Percentiles rank a stretch among this genome's conserved stretches.
These are phyloP conservation scores for Alloteropsis semialata DNA, from an alignment of 176 grass and related monocot species.

Conservation along the genomic window DNA sequence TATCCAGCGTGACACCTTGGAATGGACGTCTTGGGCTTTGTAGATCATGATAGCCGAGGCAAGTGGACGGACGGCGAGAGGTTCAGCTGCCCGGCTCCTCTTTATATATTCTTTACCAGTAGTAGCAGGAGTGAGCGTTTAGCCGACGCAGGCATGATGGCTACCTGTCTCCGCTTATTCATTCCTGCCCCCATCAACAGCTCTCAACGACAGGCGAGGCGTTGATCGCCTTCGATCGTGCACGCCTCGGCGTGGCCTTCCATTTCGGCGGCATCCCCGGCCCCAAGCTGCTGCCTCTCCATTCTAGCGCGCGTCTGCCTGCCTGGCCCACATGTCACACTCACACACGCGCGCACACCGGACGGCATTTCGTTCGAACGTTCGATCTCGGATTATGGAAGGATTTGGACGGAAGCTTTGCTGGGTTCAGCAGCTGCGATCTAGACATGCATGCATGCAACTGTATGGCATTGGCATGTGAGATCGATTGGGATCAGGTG, in stretches of 20 bases:
- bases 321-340: not conserved
- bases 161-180: not conserved
- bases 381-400: not conserved
- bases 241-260: not conserved
- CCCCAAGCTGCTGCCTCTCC: no score
- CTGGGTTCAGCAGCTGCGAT: not conserved
- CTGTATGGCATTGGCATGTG: no score
- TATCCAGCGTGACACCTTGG: not conserved
- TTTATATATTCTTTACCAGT: not conserved
- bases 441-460: no score
- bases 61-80: not conserved
- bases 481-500: not conserved
- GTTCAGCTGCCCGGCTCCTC: not conserved
- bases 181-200: not conserved
- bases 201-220: not conserved
- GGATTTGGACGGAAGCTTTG: conserved; percentile 1
- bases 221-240: conserved; percentile 3
- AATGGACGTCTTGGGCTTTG: not conserved
- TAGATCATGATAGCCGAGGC: conserved; percentile 1
- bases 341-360: not conserved
- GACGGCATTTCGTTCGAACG: not conserved
- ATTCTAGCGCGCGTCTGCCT: no score
- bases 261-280: not conserved
- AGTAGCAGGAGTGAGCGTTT: not conserved
- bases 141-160: not conserved